phyloP scores from a whole-genome alignment of 2,329 filamentous ascomycete genomes.

The Neodidymelliopsis sp. region DNA sequence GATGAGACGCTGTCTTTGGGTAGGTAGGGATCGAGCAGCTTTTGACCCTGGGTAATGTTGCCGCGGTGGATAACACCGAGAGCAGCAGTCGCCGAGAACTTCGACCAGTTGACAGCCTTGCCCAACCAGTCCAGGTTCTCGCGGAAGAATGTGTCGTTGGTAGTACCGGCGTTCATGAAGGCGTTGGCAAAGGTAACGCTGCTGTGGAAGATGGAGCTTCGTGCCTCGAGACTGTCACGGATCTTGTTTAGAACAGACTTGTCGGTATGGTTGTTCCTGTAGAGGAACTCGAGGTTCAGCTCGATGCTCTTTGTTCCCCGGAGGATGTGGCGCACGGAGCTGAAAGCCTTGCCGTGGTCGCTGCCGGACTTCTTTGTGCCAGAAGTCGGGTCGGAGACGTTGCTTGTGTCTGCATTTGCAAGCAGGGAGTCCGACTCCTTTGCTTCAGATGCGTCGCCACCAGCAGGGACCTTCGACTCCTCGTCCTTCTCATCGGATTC shows the following conservation, averaged over 20 bases:
- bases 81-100: constrained; percentile 96
- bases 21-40: constrained; percentile 92
- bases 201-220: constrained; percentile 98
- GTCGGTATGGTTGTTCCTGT: constrained; percentile 93
- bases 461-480: constrained; percentile 46
- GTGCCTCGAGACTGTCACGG: constrained; percentile 90
- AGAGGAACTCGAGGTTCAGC: constrained; percentile 94
- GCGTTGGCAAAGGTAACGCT: constrained; percentile 97
- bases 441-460: constrained; percentile 57
- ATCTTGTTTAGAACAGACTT: constrained; percentile 94
- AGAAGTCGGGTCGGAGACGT: constrained; percentile 58
- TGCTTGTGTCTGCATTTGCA: constrained; percentile 61
- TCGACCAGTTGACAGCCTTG: constrained; percentile 99
- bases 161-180: constrained; percentile 99
- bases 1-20: constrained; percentile 75
- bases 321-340: constrained; percentile 69
- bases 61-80: constrained; percentile 96
- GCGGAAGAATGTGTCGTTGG: constrained; percentile 97
- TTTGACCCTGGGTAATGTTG: constrained; percentile 90
- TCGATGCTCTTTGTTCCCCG: constrained; percentile 93
- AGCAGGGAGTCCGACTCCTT: constrained; percentile 67
- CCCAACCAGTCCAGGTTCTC: constrained; percentile 98
- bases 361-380: constrained; percentile 53
- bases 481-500: constrained; percentile 57
- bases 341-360: constrained; percentile 62